phyloP scores from a whole-genome alignment of 495 filamentous ascomycete genomes.

The Umbilicaria muhlenbergii region DNA sequence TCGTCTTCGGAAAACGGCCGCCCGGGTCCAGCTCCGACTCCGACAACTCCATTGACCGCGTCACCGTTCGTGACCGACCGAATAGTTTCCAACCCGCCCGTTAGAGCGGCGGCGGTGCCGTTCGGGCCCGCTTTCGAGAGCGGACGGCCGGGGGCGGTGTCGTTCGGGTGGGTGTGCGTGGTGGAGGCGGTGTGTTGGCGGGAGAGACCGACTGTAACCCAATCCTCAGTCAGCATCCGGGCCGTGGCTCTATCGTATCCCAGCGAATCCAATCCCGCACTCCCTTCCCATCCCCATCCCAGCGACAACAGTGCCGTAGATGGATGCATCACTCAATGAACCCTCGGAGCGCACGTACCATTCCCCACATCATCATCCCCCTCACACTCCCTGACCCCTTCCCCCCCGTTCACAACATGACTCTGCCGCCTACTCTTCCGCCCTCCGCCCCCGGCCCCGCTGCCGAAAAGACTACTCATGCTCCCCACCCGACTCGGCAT shows the following conservation, averaged over 20 bases:
- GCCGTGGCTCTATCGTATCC: no score
- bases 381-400: constrained; percentile 8
- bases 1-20: constrained; percentile 13
- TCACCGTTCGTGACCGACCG: constrained; percentile 4
- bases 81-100: constrained; percentile 3
- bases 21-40: background rate
- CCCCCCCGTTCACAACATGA: constrained; percentile 2
- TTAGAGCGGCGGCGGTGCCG: no score
- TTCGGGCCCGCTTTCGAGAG: background rate
- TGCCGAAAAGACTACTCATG: constrained; percentile 4
- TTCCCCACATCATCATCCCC: constrained; percentile 14
- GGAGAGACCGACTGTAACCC: constrained; percentile 13
- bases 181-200: constrained; percentile 7
- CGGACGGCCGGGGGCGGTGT: constrained; percentile 1
- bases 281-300: background rate
- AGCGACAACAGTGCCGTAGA: background rate
- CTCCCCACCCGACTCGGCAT: constrained; percentile 13
- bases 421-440: constrained; percentile 8
- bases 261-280: background rate
- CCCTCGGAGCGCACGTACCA: constrained; percentile 8
- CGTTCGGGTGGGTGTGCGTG: no score
- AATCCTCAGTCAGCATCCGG: no score
- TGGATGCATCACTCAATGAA: no score
- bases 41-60: background rate
- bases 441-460: background rate